Evolutionary conservation across 2,329 filamentous ascomycete species (phyloP).

Genomic region (Catunica adiposa): DNA sequence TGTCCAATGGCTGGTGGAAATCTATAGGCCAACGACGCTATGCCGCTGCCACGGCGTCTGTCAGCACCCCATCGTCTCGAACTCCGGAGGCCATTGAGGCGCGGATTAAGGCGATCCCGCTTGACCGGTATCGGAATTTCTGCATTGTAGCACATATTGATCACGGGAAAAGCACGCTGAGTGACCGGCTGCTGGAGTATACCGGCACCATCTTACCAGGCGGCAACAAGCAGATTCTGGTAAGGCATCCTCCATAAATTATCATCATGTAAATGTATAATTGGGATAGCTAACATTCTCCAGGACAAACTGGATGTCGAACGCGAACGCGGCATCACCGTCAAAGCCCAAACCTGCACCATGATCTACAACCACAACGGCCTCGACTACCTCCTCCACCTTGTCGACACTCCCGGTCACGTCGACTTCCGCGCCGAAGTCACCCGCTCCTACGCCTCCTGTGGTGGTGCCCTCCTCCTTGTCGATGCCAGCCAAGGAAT

Average conservation of each 20-base stretch:
- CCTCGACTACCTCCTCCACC: constrained; percentile 78
- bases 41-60: constrained; percentile 9
- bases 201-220: constrained; percentile 77
- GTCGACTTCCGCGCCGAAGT: constrained; percentile 97
- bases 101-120: constrained; percentile 57
- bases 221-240: constrained; percentile 79
- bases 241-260: constrained; percentile 16
- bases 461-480: constrained; percentile 77
- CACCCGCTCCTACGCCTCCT: constrained; percentile 86
- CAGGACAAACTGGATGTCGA: constrained; percentile 90
- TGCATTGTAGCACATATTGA: constrained; percentile 98
- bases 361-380: constrained; percentile 82
- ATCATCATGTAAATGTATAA: neutral
- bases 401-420: constrained; percentile 93
- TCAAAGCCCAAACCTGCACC: constrained; percentile 95
- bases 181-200: constrained; percentile 78
- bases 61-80: constrained; percentile 11
- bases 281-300: neutral
- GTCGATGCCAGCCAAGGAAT: constrained; percentile 95
- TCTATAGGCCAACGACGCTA: neutral
- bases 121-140: constrained; percentile 78
- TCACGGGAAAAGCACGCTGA: constrained; percentile 94
- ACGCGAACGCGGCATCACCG: constrained; percentile 87
- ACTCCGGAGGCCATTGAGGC: constrained; percentile 25
- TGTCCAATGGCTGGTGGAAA: constrained; percentile 5